A percentile compares a stretch with the other conserved stretches of the same genome.
These are phyloP conservation scores for Solanum corneliomulleri DNA, from an alignment of 257 asterid species.

Conservation along the genomic window DNA sequence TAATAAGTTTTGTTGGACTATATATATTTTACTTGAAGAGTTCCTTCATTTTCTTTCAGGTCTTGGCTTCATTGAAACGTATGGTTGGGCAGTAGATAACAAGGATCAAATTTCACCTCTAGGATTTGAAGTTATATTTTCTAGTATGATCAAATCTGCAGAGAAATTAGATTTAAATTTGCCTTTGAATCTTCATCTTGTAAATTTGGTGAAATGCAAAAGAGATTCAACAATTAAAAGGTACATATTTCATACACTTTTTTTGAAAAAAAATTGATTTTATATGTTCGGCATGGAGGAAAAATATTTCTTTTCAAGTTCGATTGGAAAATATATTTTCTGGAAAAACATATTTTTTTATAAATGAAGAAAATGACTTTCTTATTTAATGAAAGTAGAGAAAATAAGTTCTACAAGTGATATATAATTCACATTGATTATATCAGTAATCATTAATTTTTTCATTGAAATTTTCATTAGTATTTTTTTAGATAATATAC, in stretches of 20 bases:
- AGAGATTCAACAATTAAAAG: background rate
- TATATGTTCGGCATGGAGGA: too few relatives aligned
- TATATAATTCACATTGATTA: too few relatives aligned
- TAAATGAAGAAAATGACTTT: too few relatives aligned
- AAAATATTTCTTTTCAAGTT: too few relatives aligned
- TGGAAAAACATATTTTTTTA: too few relatives aligned
- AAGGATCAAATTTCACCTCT: slow-evolving; percentile 12
- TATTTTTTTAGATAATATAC: too few relatives aligned
- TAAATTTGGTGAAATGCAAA: background rate
- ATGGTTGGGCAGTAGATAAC: slow-evolving; percentile 2
- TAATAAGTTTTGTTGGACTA: background rate
- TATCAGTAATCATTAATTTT: too few relatives aligned
- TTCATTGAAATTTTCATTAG: too few relatives aligned
- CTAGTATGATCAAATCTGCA: slow-evolving; percentile 16
- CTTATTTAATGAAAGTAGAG: too few relatives aligned
- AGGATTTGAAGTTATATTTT: slow-evolving; percentile 20
- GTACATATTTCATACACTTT: background rate
- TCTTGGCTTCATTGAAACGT: background rate
- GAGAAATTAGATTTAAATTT: slow-evolving; percentile 7
- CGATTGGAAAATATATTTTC: too few relatives aligned
- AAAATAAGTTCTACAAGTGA: too few relatives aligned
- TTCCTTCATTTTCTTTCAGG: background rate
- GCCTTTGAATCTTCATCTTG: background rate
- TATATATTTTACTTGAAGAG: background rate
- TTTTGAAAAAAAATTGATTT: too few relatives aligned